Evolutionary conservation across 345 rosid genomes (phyloP), one percentile per base, ranked within the genome.

Genomic region (Angophora floribunda): DNA sequence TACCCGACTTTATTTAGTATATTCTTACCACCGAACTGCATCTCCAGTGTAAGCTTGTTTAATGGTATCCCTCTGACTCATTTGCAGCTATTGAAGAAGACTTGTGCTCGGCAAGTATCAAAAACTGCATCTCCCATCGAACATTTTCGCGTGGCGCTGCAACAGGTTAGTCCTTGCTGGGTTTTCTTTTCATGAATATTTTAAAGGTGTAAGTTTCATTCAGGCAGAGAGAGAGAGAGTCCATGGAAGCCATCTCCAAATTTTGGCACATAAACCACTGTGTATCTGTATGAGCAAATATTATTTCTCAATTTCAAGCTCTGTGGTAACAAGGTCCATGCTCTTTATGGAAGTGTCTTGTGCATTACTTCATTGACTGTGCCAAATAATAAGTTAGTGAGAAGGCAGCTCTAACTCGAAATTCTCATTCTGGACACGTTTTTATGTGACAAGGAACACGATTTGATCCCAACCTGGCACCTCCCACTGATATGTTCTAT

Each of bases 51-150:
- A 85, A 52, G 24, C 59, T 52, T 52, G 26, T 85, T 90, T 67
- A 85, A 90, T 28, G 70, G 87, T 91, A 90, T 91, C 57, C 91
- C 85, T 91, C 89, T 94, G 51, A 87, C 85, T 50, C 85, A 45
- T 93, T 88, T 95, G 95, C 92, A 96, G 99, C 91, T 96, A 67
- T 89, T 95, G 93, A 96, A 94, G 95, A 95, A 95, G 92, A 94
- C 92, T 86, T 93, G 95, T 86, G 96, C 96, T 90, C 90, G 94
- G 78, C 98, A 95, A 92, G 91, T 94, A 86, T 93, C 96, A 28
- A 95, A 93, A 92, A 91, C 93, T 61, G 96, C 98, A 44, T 92
- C 98, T 4, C 97, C 98, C 13, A 84, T 94, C 87, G 96, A 95
- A 92, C 95, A 93, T 91, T 91, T 95, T 87, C 94, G 94, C 65